These are phyloP conservation scores for Lagenaria siceraria DNA, from an alignment of 306 rosid species.

Conservation along the genomic window DNA sequence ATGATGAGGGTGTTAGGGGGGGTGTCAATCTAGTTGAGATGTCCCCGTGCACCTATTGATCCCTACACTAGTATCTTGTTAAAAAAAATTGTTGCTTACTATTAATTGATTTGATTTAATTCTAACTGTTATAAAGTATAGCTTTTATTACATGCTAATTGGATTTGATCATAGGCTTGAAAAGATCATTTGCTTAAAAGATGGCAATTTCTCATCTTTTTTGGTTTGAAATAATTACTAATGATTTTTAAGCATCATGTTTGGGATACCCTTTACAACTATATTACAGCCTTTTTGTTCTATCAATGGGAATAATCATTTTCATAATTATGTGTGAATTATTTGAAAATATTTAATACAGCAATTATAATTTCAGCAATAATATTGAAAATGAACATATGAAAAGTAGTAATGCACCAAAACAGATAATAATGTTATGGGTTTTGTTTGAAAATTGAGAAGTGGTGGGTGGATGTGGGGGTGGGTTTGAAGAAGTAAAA, in stretches of 20 bases:
- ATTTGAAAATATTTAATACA: neutral
- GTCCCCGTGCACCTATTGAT: too few species aligned
- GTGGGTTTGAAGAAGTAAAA: conserved; percentile 23
- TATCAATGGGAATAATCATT: conserved; percentile 5
- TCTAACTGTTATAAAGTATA: neutral
- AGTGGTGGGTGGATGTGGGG: conserved; percentile 54
- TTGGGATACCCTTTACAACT: neutral
- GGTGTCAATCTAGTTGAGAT: too few species aligned
- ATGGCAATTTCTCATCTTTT: neutral
- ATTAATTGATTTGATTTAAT: neutral
- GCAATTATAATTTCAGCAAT: neutral
- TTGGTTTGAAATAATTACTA: neutral
- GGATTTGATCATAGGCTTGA: neutral
- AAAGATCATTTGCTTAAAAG: neutral
- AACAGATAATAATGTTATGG: conserved; percentile 39
- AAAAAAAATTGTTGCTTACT: neutral
- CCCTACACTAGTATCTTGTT: too few species aligned
- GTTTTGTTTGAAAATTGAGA: conserved; percentile 62
- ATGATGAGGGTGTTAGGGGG: too few species aligned
- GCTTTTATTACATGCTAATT: neutral
- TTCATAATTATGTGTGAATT: conserved; percentile 2
- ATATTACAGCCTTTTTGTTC: neutral
- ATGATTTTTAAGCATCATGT: neutral
- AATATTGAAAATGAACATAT: neutral
- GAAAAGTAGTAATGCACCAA: neutral